Percentiles rank a stretch among this genome's conserved stretches.
phyloP scores from a whole-genome alignment of 805 yeast genomes.

The Monosporozyma siamensis region DNA sequence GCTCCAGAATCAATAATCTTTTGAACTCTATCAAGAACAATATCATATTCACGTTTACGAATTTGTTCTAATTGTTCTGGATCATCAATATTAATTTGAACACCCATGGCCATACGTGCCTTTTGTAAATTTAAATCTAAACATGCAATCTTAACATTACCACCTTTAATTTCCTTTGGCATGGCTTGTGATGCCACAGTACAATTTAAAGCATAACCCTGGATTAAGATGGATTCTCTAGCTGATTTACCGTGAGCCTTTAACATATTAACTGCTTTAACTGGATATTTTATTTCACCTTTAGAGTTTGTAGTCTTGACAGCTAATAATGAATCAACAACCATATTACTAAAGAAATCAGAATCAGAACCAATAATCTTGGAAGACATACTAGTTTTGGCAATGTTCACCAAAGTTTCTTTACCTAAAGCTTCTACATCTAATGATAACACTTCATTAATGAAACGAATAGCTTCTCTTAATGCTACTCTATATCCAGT shows the following conservation, averaged over 20 bases:
- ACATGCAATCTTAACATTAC: conserved; percentile 72
- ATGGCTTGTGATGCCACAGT: conserved; percentile 97
- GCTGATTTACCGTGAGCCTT: conserved; percentile 96
- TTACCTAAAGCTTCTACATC: conserved; percentile 74
- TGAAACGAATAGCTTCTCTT: conserved; percentile 80
- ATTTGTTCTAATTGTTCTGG: conserved; percentile 95
- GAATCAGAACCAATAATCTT: conserved; percentile 93
- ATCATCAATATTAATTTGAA: conserved; percentile 90
- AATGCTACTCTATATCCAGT: conserved; percentile 92
- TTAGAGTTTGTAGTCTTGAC: conserved; percentile 83
- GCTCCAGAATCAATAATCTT: conserved; percentile 85
- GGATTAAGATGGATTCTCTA: conserved; percentile 71
- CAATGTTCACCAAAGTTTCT: conserved; percentile 80
- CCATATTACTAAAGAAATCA: conserved; percentile 81
- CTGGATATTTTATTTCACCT: conserved; percentile 89
- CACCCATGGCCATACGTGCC: conserved; percentile 97
- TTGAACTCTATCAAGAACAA: conserved; percentile 70
- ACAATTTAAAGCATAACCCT: conserved; percentile 95
- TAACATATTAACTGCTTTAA: conserved; percentile 89
- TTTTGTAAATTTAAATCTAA: conserved; percentile 90
- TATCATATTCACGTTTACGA: conserved; percentile 79
- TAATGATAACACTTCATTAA: conserved; percentile 73
- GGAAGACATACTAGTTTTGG: conserved; percentile 94
- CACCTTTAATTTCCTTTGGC: conserved; percentile 46
- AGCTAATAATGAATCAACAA: conserved; percentile 90